A percentile compares a stretch with the other conserved stretches of the same genome.
Conservation (phyloP, 2,329 filamentous ascomycete species). For the Sphaerulina populicola region DNA sequence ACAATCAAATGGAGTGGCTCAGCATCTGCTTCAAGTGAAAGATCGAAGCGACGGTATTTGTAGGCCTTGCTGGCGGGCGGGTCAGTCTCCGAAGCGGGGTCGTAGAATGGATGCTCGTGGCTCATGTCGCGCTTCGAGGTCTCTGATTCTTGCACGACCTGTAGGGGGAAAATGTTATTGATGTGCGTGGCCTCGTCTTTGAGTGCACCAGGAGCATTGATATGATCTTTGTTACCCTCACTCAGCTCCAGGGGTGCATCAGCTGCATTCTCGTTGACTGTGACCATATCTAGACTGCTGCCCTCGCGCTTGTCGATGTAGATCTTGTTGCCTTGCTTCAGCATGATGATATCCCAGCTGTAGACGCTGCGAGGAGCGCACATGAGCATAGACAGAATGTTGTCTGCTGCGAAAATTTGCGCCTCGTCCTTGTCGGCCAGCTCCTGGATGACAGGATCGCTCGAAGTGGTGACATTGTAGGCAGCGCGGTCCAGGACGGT, state of each 20-base stretch:
- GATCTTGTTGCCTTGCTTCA: constrained; percentile 88
- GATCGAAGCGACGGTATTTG: constrained; percentile 95
- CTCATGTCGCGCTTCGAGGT: constrained; percentile 71
- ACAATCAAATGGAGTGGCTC: constrained; percentile 89
- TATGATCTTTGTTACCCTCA: constrained; percentile 83
- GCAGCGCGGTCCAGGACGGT: constrained; percentile 84
- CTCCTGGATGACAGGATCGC: constrained; percentile 93
- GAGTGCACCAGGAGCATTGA: constrained; percentile 89
- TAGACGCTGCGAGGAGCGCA: constrained; percentile 94
- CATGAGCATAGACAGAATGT: constrained; percentile 98
- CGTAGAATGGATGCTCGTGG: constrained; percentile 96
- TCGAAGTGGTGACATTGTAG: constrained; percentile 96
- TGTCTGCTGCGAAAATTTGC: constrained; percentile 93
- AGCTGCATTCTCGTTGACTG: constrained; percentile 96
- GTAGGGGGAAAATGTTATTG: constrained; percentile 98
- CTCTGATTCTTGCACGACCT: constrained; percentile 80
- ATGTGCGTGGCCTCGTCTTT: constrained; percentile 98
- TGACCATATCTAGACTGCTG: constrained; percentile 90
- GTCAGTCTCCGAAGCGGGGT: constrained; percentile 82
- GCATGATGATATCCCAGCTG: constrained; percentile 95
- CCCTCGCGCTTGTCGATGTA: constrained; percentile 98
- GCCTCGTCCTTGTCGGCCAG: constrained; percentile 92
- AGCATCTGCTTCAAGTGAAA: constrained; percentile 83
- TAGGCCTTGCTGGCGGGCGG: constrained; percentile 93
- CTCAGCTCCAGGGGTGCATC: constrained; percentile 87